Percentiles rank a stretch among this genome's conserved stretches.
phyloP scores from a whole-genome alignment of 352 stramenopile species.

The Pythium guiyangense region DNA sequence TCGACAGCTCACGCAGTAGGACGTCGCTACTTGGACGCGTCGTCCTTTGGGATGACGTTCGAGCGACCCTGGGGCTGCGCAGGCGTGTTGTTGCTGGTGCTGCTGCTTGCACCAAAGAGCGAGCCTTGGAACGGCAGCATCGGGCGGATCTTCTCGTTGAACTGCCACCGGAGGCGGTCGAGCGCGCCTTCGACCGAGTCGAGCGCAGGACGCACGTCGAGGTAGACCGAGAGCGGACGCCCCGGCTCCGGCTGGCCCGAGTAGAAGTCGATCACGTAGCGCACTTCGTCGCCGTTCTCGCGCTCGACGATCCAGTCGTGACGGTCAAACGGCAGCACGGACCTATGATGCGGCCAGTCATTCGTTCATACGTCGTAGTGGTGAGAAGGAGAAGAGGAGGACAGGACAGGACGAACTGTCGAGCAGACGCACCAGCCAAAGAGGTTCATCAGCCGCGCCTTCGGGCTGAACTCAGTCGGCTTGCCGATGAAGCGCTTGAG shows the following conservation, averaged over 20 bases:
- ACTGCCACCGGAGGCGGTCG: conserved; percentile 78
- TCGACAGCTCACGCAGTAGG: background rate
- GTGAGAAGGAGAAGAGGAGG: background rate
- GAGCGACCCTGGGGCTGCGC: conserved; percentile 17
- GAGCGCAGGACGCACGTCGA: conserved; percentile 96
- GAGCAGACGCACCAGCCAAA: conserved; percentile 64
- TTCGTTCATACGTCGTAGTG: background rate
- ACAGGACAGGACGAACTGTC: conserved; percentile 5
- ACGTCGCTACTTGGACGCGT: conserved; percentile 5
- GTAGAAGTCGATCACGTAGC: conserved; percentile 99
- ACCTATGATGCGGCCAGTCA: conserved; percentile 26
- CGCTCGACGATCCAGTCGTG: conserved; percentile 98
- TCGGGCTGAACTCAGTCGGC: conserved; percentile 93
- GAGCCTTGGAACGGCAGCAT: conserved; percentile 66
- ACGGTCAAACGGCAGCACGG: conserved; percentile 95
- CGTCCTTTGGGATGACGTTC: conserved; percentile 21
- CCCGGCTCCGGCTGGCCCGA: conserved; percentile 85
- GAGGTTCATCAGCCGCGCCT: conserved; percentile 89
- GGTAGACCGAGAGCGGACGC: conserved; percentile 88
- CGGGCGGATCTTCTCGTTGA: conserved; percentile 66
- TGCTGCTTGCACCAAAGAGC: conserved; percentile 22
- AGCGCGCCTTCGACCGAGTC: conserved; percentile 86
- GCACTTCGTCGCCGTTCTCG: conserved; percentile 81
- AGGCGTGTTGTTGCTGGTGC: background rate
- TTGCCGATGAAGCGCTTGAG: conserved; percentile 94